Evolutionary conservation across 1,284 basidiomycete species (phyloP), one percentile per base, ranked within the genome.

Genomic region (Naganishia sp.): DNA sequence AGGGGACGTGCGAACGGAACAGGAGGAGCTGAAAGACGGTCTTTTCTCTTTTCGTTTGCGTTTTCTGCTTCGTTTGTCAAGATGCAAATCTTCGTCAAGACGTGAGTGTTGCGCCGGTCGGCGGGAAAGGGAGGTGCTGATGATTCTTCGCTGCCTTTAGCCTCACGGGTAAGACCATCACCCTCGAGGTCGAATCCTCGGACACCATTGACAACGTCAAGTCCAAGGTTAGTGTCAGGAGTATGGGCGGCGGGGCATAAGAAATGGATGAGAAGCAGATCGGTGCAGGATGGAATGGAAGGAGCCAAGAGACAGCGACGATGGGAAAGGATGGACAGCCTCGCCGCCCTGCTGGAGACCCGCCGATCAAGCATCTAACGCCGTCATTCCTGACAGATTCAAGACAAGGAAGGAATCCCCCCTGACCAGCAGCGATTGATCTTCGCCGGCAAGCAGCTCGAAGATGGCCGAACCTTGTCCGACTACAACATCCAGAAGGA

Each of bases 401-500:
- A 83, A 78, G 82, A 83, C 79, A 83, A 83, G 80, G 82, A 83
- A 77, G 82, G 90, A 72, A 94, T 93, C 72, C 92, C 92, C 70
- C 92, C 92, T 71, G 92, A 94, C 82, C 92, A 94, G 81, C 92
- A 94, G 79, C 90, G 92, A 75, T 85, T 94, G 72, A 95, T 95
- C 82, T 95, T 94, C 74, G 92, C 90, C 71, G 91, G 92, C 73
- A 95, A 94, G 86, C 92, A 95, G 82, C 89, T 97, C 73, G 94
- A 96, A 83, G 94, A 97, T 81, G 94, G 94, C 69, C 89, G 93
- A 76, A 96, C 93, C 49, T 85, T 96, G 68, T 88, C 85, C 75
- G 94, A 96, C 84, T 96, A 96, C 85, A 95, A 95, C 85, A 96
- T 96, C 82, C 95, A 99, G 85, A 98, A 98, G 86, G 95, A 98